Percentiles rank a stretch among this genome's conserved stretches.
Evolutionary conservation across 305 asterid genomes (phyloP).

Genomic region (Plantago lanceolata): DNA sequence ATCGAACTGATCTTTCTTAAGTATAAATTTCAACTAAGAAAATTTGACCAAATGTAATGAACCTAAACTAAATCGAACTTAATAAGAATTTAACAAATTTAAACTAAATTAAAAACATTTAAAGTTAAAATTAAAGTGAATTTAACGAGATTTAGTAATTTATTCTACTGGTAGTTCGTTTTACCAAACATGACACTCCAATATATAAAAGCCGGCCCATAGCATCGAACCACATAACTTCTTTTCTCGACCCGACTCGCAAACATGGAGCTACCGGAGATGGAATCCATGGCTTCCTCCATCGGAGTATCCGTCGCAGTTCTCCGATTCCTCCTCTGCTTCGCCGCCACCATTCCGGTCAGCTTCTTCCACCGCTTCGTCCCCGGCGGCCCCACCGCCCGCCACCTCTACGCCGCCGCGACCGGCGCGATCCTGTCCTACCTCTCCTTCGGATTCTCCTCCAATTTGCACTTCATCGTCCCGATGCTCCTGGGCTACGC

Average conservation of each 20-base stretch:
- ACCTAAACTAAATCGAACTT: no score
- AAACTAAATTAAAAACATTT: no score
- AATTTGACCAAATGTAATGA: no score
- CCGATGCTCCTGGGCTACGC: constrained; percentile 82
- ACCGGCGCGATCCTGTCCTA: constrained; percentile 74
- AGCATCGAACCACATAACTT: constrained; percentile 4
- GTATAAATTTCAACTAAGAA: no score
- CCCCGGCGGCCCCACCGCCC: constrained; percentile 63
- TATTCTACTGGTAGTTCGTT: no score
- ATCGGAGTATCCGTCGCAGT: constrained; percentile 93
- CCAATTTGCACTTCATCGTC: constrained; percentile 82
- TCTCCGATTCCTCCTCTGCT: constrained; percentile 78
- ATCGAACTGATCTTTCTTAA: no score
- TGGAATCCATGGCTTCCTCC: constrained; percentile 79
- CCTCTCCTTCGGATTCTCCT: constrained; percentile 79
- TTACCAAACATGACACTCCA: no score
- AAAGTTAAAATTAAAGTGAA: no score
- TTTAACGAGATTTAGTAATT: no score
- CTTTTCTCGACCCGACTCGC: background rate
- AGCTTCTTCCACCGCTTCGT: constrained; percentile 77
- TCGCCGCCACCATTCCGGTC: constrained; percentile 79
- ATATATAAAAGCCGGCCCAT: no score
- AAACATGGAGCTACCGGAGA: constrained; percentile 65
- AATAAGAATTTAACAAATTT: no score
- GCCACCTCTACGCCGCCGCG: constrained; percentile 77